Evolutionary conservation across 2,329 filamentous ascomycete genomes (phyloP), one percentile per base, ranked within the genome.

Genomic region (Neonectria punicea): DNA sequence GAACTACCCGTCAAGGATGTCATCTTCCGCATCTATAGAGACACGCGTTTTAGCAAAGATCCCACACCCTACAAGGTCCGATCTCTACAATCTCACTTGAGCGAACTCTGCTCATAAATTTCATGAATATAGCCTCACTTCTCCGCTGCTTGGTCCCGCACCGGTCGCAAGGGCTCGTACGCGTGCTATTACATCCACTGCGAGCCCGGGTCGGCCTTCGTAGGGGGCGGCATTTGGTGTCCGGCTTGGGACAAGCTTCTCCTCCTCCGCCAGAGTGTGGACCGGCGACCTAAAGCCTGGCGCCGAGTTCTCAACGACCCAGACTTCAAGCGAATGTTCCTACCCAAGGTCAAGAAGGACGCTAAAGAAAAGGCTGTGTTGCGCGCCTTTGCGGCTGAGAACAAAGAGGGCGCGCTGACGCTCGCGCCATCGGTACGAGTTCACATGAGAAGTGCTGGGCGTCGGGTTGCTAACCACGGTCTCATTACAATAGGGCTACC

Each of bases 111-210:
- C 36, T 39, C 6, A 70, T 73, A 58, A 18, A 49, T 75, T 64
- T 36, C 14, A 54, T 53, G 13, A 18, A 20, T 49, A 20, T 56
- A 93, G 90, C 87, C 93, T 58, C 89, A 94, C 80, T 97, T 94
- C 79, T 92, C 92, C 10, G 93, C 92, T 41, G 92, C 93, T 25
- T 97, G 93, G 89, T 96, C 92, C 61, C 90, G 94, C 20, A 97
- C 93, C 0, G 94, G 94, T 20, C 87, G 92, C 59, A 97, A 97
- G 79, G 93, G 93, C 0, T 90, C 92, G 10, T 97, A 96, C 78
- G 94, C 94, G 7, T 91, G 89, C 75, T 97, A 97, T 81, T 97
- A 97, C 80, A 81, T 97, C 20, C 93, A 97, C 77, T 86, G 93
- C 68, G 88, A 95, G 76, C 93, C 94, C 11, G 84, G 83, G 3